Conservation (phyloP, 805 yeast species). For the Lachancea fermentati region DNA sequence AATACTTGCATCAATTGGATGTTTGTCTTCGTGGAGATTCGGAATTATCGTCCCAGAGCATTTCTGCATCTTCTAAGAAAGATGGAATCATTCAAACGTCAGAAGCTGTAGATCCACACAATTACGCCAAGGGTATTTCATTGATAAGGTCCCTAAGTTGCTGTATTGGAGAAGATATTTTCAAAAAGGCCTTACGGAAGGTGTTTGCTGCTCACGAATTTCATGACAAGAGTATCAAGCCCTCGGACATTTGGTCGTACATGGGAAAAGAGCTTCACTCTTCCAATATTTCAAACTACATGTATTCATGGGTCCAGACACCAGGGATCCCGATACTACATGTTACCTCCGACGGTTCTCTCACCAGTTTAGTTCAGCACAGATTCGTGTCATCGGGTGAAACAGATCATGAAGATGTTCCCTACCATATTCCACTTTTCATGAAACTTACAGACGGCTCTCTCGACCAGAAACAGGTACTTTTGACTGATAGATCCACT, state of each 20-base stretch:
- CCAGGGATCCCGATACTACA: slow-evolving; percentile 55
- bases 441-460: slow-evolving; percentile 16
- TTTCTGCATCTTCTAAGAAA: slow-evolving; percentile 14
- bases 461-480: slow-evolving; percentile 16
- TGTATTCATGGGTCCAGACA: slow-evolving; percentile 51
- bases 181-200: slow-evolving; percentile 16
- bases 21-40: slow-evolving; percentile 16
- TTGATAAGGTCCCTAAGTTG: slow-evolving; percentile 27
- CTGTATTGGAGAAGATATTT: slow-evolving; percentile 18
- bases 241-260: slow-evolving; percentile 27
- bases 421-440: slow-evolving; percentile 56
- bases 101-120: slow-evolving; percentile 28
- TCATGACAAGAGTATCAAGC: slow-evolving; percentile 22
- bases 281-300: slow-evolving; percentile 23
- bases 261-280: slow-evolving; percentile 21
- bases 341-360: slow-evolving; percentile 29
- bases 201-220: slow-evolving; percentile 15
- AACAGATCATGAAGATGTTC: slow-evolving; percentile 46
- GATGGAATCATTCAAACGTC: slow-evolving; percentile 16
- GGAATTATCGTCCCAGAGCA: slow-evolving; percentile 12
- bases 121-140: slow-evolving; percentile 30
- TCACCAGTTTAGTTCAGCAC: slow-evolving; percentile 36
- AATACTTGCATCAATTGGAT: slow-evolving; percentile 21
- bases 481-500: slow-evolving; percentile 28
- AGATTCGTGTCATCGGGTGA: slow-evolving; percentile 30